A percentile compares a stretch with the other conserved stretches of the same genome.
phyloP scores from a whole-genome alignment of 352 stramenopile genomes.

The Pilasporangium apinafurcum region DNA sequence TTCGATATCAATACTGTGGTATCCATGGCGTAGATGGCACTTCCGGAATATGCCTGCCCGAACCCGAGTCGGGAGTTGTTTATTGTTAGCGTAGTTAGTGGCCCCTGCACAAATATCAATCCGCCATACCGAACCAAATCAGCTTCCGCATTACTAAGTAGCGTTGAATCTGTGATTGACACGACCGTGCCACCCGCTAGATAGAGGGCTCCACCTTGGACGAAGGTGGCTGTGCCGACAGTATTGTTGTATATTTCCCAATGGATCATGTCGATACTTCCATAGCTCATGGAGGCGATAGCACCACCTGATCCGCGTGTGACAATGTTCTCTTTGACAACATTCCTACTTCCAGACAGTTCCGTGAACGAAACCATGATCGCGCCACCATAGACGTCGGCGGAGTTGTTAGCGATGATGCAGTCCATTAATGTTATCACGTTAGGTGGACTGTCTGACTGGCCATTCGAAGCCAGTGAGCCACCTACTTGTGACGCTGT shows the following conservation, averaged over 20 bases:
- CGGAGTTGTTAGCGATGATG: slow-evolving; percentile 14
- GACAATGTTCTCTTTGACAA: slow-evolving; percentile 13
- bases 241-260: slow-evolving; percentile 38
- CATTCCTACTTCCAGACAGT: slow-evolving; percentile 11
- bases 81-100: slow-evolving; percentile 18
- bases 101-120: slow-evolving; percentile 33
- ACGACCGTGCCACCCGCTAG: slow-evolving; percentile 11
- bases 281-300: slow-evolving; percentile 13
- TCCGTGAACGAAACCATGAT: slow-evolving; percentile 20
- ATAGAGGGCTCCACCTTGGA: slow-evolving; percentile 18
- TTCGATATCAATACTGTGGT: slow-evolving; percentile 18
- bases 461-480: slow-evolving; percentile 13
- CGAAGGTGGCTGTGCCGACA: slow-evolving; percentile 6
- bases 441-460: slow-evolving; percentile 1
- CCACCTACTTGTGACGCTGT: slow-evolving; percentile 16
- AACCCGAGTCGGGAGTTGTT: slow-evolving; percentile 26
- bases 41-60: slow-evolving; percentile 32
- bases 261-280: slow-evolving; percentile 6
- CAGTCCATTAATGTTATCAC: slow-evolving; percentile 12
- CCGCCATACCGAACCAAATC: slow-evolving; percentile 23
- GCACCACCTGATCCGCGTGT: slow-evolving; percentile 16
- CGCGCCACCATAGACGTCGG: slow-evolving; percentile 14
- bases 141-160: slow-evolving; percentile 24
- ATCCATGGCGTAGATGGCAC: slow-evolving; percentile 31
- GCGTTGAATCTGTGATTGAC: slow-evolving; percentile 15